Percentiles rank a stretch among this genome's conserved stretches.
These are phyloP conservation scores for Cyberlindnera subsufficiens DNA, from an alignment of 805 yeast genomes.

Conservation along the genomic window DNA sequence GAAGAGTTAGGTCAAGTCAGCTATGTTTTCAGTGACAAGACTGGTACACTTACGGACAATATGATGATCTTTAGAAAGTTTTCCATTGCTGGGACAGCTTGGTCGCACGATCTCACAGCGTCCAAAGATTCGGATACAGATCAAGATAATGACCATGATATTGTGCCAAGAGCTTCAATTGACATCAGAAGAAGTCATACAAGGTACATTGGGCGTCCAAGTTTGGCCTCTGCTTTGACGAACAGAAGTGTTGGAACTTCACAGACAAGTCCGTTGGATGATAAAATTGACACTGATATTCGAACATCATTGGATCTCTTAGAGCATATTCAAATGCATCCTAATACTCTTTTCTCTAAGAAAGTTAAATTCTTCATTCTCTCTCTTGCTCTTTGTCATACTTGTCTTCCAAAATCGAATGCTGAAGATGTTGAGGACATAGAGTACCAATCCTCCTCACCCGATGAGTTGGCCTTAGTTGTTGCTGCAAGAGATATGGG, in stretches of 20 bases:
- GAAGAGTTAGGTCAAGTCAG: constrained; percentile 98
- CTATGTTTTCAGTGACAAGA: constrained; percentile 90
- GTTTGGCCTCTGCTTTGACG: constrained; percentile 42
- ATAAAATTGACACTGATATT: constrained; percentile 12
- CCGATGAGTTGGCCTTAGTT: constrained; percentile 92
- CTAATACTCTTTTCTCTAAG: constrained; percentile 61
- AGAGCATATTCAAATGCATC: constrained; percentile 63
- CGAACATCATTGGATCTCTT: constrained; percentile 64
- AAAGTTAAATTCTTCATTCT: constrained; percentile 76
- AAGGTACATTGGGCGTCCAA: constrained; percentile 47
- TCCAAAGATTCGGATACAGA: constrained; percentile 10
- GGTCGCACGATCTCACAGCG: constrained; percentile 71
- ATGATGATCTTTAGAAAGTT: constrained; percentile 88
- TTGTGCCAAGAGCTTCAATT: constrained; percentile 26
- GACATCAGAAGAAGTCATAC: constrained; percentile 36
- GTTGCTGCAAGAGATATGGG: constrained; percentile 96
- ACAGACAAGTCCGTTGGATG: neutral
- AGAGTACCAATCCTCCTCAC: constrained; percentile 90
- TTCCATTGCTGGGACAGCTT: constrained; percentile 81
- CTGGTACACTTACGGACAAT: constrained; percentile 96
- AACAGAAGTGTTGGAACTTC: constrained; percentile 3
- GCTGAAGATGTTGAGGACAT: constrained; percentile 38
- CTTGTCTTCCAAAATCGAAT: constrained; percentile 70
- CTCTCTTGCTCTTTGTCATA: constrained; percentile 81
- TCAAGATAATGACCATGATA: neutral